phyloP scores from a whole-genome alignment of 2,329 filamentous ascomycete species.

The Hirsutella rhossiliensis region DNA sequence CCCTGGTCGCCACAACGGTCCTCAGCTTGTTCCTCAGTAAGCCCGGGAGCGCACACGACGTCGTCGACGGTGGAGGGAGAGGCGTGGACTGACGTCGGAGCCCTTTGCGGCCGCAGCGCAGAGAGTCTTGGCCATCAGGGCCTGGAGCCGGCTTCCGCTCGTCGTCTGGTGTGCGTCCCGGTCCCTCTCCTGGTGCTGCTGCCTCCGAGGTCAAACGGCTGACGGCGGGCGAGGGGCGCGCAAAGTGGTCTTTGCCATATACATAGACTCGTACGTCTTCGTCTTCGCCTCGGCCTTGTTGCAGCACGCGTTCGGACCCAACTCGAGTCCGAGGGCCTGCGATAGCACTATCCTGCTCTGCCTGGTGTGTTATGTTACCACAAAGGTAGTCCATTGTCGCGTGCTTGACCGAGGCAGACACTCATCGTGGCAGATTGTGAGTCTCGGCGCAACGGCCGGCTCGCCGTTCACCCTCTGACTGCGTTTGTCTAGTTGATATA shows the following conservation, averaged over 20 bases:
- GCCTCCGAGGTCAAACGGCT: neutral
- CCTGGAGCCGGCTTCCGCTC: neutral
- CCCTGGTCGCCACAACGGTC: too few species aligned
- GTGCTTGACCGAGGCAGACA: neutral
- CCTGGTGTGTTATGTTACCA: constrained; percentile 48
- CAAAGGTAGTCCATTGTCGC: constrained; percentile 33
- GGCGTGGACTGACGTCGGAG: too few species aligned
- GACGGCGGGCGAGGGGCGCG: neutral
- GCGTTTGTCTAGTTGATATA: constrained; percentile 37
- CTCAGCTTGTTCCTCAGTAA: too few species aligned
- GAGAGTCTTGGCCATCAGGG: too few species aligned
- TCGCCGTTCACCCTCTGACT: neutral
- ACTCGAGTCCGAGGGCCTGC: constrained; percentile 37
- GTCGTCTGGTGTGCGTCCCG: neutral
- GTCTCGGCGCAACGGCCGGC: constrained; percentile 2
- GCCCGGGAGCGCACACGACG: too few species aligned
- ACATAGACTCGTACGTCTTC: constrained; percentile 47
- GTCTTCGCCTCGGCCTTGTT: constrained; percentile 44
- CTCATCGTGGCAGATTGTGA: constrained; percentile 17
- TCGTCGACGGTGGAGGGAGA: too few species aligned
- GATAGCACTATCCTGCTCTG: constrained; percentile 48
- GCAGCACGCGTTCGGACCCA: constrained; percentile 44
- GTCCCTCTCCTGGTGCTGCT: constrained; percentile 1
- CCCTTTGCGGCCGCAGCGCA: too few species aligned
- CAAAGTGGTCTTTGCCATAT: constrained; percentile 47